Base-by-base conservation (phyloP, 805 yeast species). In the Wickerhamomyces queroliae region DNA sequence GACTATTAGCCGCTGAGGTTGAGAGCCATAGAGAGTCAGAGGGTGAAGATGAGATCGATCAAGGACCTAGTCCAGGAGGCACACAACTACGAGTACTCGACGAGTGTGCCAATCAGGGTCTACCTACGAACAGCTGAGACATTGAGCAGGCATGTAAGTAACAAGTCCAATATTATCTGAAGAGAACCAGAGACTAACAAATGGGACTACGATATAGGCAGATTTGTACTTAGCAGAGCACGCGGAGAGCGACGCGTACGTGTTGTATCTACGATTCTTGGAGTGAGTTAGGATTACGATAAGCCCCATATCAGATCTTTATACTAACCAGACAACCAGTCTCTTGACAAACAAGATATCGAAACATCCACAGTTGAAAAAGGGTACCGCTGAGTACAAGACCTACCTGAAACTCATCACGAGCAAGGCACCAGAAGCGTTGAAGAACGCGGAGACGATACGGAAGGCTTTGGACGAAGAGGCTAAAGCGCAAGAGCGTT, bases 101-200 rank as follows among this genome's bases (percentile, higher is more conserved):
- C 68, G 3, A 45, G 55, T 1, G 68, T 78, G 13, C 75, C 83
- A 1, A 53, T 80, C 38, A 64, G 64, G 33, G 58, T 73, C 18
- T 80, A 86, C 71, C 50, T 80, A 23, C 70, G 80, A 40, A 70
- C 80, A 35, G 78, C 72, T 38, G 65, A 59, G 33, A 70, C 69
- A 15, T 62, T 70, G 49, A 60, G 61, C 45, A 67, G 62, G 55
- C 80, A 54, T 61, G 77, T 49, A 45, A 30, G 49, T 55, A 40
- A 24, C 41, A 45, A 43, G 5, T 16, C 7, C 25, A 20, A 8
- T 26, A 20, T 25, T 16, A 25, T 11, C 8, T 5, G 8, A 25
- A 9, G 6, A 15, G 17, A 18, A n/a, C 42, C 44, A 4, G 16
- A 30, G 30, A 10, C 28, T 23, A 30, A 42, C 39, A 38, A 16